Evolutionary conservation across 805 yeast species (phyloP).

Genomic region (Cyberlindnera mrakii): DNA sequence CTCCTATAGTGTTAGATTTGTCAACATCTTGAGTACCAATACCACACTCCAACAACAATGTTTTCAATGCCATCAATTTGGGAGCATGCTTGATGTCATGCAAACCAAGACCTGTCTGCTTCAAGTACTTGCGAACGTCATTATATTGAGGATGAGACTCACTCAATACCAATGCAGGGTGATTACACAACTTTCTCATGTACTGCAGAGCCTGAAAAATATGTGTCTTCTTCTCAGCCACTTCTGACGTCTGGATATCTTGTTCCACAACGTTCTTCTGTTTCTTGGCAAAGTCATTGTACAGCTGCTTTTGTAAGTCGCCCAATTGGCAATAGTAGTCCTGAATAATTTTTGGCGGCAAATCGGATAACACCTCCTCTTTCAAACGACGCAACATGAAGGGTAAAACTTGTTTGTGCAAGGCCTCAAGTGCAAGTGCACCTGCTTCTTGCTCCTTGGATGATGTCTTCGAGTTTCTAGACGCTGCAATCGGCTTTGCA

Average conservation of each 20-base stretch:
- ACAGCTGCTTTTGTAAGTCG: constrained; percentile 80
- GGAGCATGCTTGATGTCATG: constrained; percentile 85
- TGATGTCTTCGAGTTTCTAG: constrained; percentile 80
- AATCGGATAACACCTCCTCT: constrained; percentile 90
- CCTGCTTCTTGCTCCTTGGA: constrained; percentile 96
- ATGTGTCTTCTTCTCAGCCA: constrained; percentile 67
- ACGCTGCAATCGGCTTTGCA: constrained; percentile 96
- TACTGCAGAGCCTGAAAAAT: constrained; percentile 96
- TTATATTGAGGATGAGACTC: constrained; percentile 76
- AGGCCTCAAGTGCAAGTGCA: constrained; percentile 88
- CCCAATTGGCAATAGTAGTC: constrained; percentile 96
- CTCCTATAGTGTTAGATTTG: constrained; percentile 25
- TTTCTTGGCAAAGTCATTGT: constrained; percentile 82
- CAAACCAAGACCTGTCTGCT: constrained; percentile 50
- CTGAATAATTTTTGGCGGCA: constrained; percentile 97
- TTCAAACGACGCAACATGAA: constrained; percentile 93
- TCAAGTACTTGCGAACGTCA: constrained; percentile 59
- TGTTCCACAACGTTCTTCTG: constrained; percentile 68
- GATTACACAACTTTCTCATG: constrained; percentile 95
- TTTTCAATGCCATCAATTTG: constrained; percentile 75
- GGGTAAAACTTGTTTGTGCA: constrained; percentile 95
- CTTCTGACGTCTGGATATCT: constrained; percentile 47
- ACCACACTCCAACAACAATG: constrained; percentile 85
- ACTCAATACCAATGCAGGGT: constrained; percentile 84
- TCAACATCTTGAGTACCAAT: constrained; percentile 44